These are phyloP conservation scores for Bipolaris oryzae DNA, from an alignment of 2,329 filamentous ascomycete species.

Conservation along the genomic window DNA sequence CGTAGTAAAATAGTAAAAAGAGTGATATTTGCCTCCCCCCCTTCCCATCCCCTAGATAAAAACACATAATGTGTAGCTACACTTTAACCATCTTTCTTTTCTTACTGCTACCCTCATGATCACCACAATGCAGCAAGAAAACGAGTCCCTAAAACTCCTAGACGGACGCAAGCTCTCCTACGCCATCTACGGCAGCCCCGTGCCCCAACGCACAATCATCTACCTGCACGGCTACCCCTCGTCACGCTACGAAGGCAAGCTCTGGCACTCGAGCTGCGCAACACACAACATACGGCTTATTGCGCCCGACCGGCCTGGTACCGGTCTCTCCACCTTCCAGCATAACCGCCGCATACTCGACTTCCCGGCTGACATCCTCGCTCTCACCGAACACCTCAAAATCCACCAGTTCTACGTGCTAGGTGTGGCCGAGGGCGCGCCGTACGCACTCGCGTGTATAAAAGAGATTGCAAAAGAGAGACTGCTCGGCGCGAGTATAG, in stretches of 20 bases:
- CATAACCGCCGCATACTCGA: constrained; percentile 48
- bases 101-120: background rate
- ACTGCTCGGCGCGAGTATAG: constrained; percentile 31
- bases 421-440: constrained; percentile 55
- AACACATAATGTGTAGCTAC: background rate
- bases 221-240: constrained; percentile 54
- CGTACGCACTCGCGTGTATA: constrained; percentile 57
- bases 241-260: constrained; percentile 51
- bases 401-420: constrained; percentile 52
- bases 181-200: constrained; percentile 51
- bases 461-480: constrained; percentile 43
- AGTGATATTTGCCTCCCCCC: too few species aligned
- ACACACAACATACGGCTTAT: constrained; percentile 50
- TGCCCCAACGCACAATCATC: constrained; percentile 50
- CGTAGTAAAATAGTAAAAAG: too few species aligned
- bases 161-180: constrained; percentile 53
- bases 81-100: background rate
- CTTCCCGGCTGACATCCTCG: constrained; percentile 52
- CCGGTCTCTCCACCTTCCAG: constrained; percentile 51
- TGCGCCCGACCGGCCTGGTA: constrained; percentile 53
- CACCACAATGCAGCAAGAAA: constrained; percentile 22
- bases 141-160: constrained; percentile 33
- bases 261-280: constrained; percentile 42
- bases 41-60: too few species aligned
- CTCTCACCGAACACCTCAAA: constrained; percentile 50